Evolutionary conservation across 768 basidiomycete genomes (phyloP), one percentile per base, ranked within the genome.

Genomic region (Cyclocybe cylindracea): DNA sequence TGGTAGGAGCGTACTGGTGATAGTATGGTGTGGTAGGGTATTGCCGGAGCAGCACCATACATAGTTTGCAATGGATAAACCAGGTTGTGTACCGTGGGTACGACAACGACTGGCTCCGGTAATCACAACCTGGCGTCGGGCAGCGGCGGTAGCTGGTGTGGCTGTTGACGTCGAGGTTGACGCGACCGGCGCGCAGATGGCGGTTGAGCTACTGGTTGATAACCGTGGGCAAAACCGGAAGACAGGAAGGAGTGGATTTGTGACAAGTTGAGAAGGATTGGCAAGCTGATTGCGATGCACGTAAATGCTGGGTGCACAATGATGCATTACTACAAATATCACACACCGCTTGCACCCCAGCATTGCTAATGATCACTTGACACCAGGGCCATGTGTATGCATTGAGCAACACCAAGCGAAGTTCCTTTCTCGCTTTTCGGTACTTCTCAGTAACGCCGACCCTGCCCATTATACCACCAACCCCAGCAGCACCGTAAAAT

Each of bases 401-500:
- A 89, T 66, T 91, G 90, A 2, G 89, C 85, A 39, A 91, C 78
- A 91, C 89, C 51, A 87, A 64, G 82, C 38, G 86, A 78, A 0
- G 90, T 77, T 46, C 71, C 74, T 77, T 82, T 82, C 78, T 79
- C 59, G 44, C 34, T 45, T 43, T 31, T n/a, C 39, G 42, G 48
- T 40, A 8, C 31, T 57, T 44, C 51, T 50, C 53, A 40, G 35
- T n/a, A 51, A 38, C 1, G 7, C 24, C 41, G 44, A 37, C 52
- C 14, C 29, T 14, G 35, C 19, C 18, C 18, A 46, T 31, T 29
- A n/a, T 67, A 91, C 89, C 52, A 92, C 78, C 41, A 92, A 79
- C 67, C 67, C 91, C 89, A 13, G 89, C 89, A 5, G 89, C 89
- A 24, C 83, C 85, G 69, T 92, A 92, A 65, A 92, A 92, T 64